Evolutionary conservation across 192 early-diverging fungal genomes (phyloP).

Genomic region (Coemansia sp.): DNA sequence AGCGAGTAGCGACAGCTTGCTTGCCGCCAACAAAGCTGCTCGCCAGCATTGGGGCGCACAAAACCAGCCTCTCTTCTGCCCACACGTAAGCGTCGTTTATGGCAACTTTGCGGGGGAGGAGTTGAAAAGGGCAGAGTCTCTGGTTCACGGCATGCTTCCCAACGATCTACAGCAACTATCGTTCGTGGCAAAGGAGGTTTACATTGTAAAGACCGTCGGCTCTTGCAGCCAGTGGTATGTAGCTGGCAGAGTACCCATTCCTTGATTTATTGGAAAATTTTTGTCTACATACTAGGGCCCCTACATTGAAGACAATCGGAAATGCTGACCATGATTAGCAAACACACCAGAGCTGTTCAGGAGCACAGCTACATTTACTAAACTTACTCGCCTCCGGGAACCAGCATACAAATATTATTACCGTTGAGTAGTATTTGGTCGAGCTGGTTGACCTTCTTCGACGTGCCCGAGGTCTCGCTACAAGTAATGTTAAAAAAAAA

Average conservation of each 20-base stretch:
- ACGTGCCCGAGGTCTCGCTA: conserved; percentile 70
- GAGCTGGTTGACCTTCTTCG: conserved; percentile 67
- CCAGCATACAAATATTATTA: conserved; percentile 95
- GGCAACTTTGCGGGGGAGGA: conserved; percentile 7
- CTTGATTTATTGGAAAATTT: neutral
- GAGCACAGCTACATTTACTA: neutral
- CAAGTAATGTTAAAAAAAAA: conserved; percentile 53
- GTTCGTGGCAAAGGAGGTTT: conserved; percentile 21
- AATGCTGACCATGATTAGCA: neutral
- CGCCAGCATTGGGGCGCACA: conserved; percentile 25
- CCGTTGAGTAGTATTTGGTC: conserved; percentile 95
- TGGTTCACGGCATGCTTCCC: conserved; percentile 13
- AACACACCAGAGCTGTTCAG: neutral
- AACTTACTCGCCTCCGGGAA: conserved; percentile 47
- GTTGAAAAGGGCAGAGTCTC: neutral
- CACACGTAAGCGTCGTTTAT: conserved; percentile 44
- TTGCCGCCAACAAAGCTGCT: conserved; percentile 21
- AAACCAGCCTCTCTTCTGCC: conserved; percentile 12
- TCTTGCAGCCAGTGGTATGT: conserved; percentile 27
- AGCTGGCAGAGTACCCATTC: conserved; percentile 23
- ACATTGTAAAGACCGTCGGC: conserved; percentile 25
- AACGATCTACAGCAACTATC: conserved; percentile 15
- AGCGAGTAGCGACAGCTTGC: neutral
- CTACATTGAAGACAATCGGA: neutral
- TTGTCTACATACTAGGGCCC: neutral